Percentiles rank a stretch among this genome's conserved stretches.
Evolutionary conservation across 768 basidiomycete species (phyloP).

Genomic region (Boletus sp.): DNA sequence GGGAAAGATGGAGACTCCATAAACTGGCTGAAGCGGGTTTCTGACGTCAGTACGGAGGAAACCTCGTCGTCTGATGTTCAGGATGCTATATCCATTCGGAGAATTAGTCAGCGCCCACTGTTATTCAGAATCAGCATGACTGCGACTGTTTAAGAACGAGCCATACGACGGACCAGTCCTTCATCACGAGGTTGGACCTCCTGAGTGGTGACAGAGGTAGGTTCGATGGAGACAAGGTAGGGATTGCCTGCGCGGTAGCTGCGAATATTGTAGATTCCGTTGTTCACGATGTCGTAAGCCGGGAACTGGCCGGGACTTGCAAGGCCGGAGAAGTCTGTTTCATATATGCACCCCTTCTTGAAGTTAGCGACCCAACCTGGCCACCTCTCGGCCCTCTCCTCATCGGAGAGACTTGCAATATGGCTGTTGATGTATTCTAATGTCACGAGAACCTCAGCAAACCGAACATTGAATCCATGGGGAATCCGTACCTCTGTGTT

Average conservation of each 20-base stretch:
- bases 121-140: background rate
- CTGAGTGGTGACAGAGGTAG: background rate
- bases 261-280: constrained; percentile 1
- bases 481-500: background rate
- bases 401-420: background rate
- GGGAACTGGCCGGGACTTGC: background rate
- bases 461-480: background rate
- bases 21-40: background rate
- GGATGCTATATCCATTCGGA: background rate
- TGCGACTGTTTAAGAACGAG: too few relatives aligned
- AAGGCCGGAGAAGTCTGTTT: background rate
- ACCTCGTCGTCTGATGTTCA: background rate
- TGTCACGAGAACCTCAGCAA: background rate
- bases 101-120: background rate
- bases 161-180: background rate
- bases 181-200: background rate
- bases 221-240: background rate
- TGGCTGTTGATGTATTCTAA: constrained; percentile 1
- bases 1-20: background rate
- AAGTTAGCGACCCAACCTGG: background rate
- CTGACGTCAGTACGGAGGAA: background rate
- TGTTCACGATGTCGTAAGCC: background rate
- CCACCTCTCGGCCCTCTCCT: background rate
- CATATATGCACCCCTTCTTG: background rate
- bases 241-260: background rate